Evolutionary conservation across 2,329 filamentous ascomycete species (phyloP), one percentile per base, ranked within the genome.

Genomic region (Arthrobotrys sinensis): DNA sequence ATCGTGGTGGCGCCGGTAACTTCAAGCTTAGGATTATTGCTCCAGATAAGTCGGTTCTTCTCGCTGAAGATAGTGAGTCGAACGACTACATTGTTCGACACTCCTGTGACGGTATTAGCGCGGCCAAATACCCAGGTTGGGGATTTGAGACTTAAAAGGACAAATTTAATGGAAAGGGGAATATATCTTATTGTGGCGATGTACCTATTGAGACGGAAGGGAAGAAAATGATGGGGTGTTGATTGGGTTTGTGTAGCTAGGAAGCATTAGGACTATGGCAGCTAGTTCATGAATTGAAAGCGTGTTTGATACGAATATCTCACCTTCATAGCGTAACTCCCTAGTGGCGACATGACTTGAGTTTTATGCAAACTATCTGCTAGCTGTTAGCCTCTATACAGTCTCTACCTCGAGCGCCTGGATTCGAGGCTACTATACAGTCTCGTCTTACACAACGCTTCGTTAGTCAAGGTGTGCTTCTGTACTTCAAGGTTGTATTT

Each of bases 11-110:
- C 6, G 32, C 50, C 14, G 62, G 40, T 10, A 79, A 68, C 53
- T 69, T 79, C 46, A 60, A 78, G 40, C 40, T 79, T 32, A 64
- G 43, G 19, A 67, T 75, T 14, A 65, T 38, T 5, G 53, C 68
- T n/a, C 76, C 69, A 48, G 64, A 75, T 19, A 34, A 19, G 5
- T 64, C 38, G 7, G 24, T 60, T 14, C 34, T 75, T 46, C 52
- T 75, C 10, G 48, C 60, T 36, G 57, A 66, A 14, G 43, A 66
- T 8, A 71, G 53, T 28, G 63, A 75, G 32, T 45, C 55, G 8
- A 66, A 67, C 52, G 53, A 71, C 6, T 66, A 72, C 43, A 66
- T 67, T 14, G 57, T 78, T 43, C 73, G 67, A 38, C 45, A 24
- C 50, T 72, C 73, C 2, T 71, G 57, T 36, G 73, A 71, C 14